These are phyloP conservation scores for Calocera cornea DNA, from an alignment of 768 basidiomycete species.

Conservation along the genomic window DNA sequence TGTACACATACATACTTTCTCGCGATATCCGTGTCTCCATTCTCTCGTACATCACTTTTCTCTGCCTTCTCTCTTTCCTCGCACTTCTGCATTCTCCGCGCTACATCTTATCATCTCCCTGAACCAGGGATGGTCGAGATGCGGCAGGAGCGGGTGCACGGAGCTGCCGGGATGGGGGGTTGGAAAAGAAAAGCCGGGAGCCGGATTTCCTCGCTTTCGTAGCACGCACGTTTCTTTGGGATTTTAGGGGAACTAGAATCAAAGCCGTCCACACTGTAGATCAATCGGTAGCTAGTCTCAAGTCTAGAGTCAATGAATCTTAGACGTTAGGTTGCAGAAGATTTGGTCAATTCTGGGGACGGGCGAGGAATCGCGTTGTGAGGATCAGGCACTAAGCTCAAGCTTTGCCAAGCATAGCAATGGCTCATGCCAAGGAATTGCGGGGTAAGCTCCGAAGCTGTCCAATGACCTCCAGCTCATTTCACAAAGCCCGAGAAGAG, in stretches of 20 bases:
- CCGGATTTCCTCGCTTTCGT: not conserved
- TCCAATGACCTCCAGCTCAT: too few relatives aligned
- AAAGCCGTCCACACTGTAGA: not conserved
- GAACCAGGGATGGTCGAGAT: not conserved
- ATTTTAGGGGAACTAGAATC: conserved; percentile 2
- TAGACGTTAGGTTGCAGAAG: not conserved
- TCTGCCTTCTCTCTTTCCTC: not conserved
- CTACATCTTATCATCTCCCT: not conserved
- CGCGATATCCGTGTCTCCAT: not conserved
- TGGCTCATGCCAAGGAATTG: too few relatives aligned
- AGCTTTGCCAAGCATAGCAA: too few relatives aligned
- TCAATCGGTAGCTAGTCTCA: not conserved
- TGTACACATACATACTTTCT: conserved; percentile 1
- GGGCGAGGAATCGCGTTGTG: too few relatives aligned
- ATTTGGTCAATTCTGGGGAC: too few relatives aligned
- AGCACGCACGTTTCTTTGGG: conserved; percentile 6
- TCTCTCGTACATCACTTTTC: not conserved
- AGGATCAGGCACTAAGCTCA: too few relatives aligned
- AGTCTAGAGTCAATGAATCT: not conserved
- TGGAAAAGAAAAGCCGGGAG: not conserved
- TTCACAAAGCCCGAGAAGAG: too few relatives aligned
- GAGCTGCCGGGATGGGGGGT: not conserved
- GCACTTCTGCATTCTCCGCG: not conserved
- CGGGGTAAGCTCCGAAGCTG: too few relatives aligned
- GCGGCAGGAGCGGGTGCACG: not conserved